Evolutionary conservation across 2,329 filamentous ascomycete species (phyloP), one percentile per base, ranked within the genome.

Genomic region (Penicillium sp.): DNA sequence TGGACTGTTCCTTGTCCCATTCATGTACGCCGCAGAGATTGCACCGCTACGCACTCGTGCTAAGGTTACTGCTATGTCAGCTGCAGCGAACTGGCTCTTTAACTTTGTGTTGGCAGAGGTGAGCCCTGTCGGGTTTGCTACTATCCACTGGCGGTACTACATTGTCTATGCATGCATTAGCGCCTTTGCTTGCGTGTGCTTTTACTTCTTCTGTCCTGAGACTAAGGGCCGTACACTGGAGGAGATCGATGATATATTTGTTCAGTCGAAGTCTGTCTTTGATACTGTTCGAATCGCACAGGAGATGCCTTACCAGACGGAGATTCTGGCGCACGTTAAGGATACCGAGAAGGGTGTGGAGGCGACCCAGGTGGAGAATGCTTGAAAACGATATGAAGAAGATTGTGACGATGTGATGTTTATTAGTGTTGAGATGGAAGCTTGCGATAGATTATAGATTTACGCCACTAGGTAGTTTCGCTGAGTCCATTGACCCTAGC

Each of bases 21-120:
- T 84, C 71, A 74, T 85, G 43, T 86, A 86, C 70, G 82, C 82
- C 55, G 80, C 83, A 1, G 83, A 86, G 67, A 75, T 85, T 9
- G 82, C 82, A 1, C 83, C 69, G 0, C 34, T 70, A 23, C 62
- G 66, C 45, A 63, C 67, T 9, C 65, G 68, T 25, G 68, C 83
- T 1, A 77, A 81, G 29, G 84, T 86, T 76, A 79, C 81, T 1
- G 79, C 80, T 21, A 81, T 85, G 50, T 82, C 79, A 0, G 84
- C 82, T 0, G 82, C 67, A 29, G 60, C 68, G 8, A 74, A 75
- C 34, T 76, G 75, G 75, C 62, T 70, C 4, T 75, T 74, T 61
- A 73, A 71, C 44, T 75, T 75, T 55, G 61, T 75, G 2, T 56
- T 75, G 2, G 73, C 71, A 1, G 65, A 72, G 50, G 69, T 73